A percentile compares a stretch with the other conserved stretches of the same genome.
Conservation (phyloP, 2,329 filamentous ascomycete species). For the Alternaria sp. region DNA sequence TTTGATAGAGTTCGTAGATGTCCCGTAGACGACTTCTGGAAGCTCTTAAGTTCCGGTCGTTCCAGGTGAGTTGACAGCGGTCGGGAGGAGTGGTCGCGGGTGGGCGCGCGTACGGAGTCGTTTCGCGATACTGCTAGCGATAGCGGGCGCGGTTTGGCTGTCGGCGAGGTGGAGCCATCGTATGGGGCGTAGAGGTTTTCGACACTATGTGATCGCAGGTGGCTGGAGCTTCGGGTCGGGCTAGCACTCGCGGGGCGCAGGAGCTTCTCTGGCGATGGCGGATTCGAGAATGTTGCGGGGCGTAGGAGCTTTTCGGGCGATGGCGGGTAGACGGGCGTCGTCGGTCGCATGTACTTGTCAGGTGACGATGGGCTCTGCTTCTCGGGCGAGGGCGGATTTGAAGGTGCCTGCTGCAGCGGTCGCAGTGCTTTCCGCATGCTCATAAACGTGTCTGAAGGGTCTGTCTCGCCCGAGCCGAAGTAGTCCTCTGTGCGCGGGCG, state of each 20-base stretch:
- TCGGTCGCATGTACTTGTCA: constrained; percentile 5
- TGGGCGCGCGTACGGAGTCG: constrained; percentile 47
- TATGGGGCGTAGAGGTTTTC: constrained; percentile 50
- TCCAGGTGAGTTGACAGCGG: constrained; percentile 45
- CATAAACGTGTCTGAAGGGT: constrained; percentile 71
- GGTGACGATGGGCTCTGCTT: constrained; percentile 18
- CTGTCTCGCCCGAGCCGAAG: constrained; percentile 50
- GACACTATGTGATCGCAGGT: constrained; percentile 51
- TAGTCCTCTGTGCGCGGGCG: constrained; percentile 58
- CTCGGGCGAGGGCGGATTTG: constrained; percentile 32
- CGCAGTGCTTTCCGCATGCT: constrained; percentile 78
- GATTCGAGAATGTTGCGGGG: constrained; percentile 9
- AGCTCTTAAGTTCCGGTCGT: constrained; percentile 71
- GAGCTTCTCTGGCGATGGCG: constrained; percentile 31
- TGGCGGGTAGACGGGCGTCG: constrained; percentile 1
- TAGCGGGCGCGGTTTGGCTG: constrained; percentile 52
- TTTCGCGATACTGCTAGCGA: constrained; percentile 49
- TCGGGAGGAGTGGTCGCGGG: constrained; percentile 40
- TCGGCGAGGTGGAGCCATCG: constrained; percentile 51
- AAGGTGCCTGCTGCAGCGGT: constrained; percentile 50
- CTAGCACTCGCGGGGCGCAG: constrained; percentile 22
- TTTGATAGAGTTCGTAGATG: constrained; percentile 87
- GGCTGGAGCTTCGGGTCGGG: constrained; percentile 26
- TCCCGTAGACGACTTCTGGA: constrained; percentile 87
- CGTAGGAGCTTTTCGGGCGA: constrained; percentile 34